Evolutionary conservation across 108 stramenopile species (phyloP), one percentile per base, ranked within the genome.

Genomic region (Stephanodiscus triporus): DNA sequence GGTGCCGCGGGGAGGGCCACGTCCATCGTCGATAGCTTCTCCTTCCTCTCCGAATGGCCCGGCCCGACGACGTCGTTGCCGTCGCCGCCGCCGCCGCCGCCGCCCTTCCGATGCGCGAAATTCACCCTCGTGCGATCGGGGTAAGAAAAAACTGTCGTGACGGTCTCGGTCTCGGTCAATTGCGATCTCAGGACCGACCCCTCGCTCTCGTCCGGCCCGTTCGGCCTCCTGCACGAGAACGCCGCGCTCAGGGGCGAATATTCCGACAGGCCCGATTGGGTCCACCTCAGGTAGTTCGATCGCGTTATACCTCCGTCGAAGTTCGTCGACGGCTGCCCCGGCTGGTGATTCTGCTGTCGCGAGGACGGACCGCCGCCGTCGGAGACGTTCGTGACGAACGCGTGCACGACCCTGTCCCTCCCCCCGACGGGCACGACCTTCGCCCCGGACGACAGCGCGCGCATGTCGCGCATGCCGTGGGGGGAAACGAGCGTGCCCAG

Each of bases 21-120:
- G 69, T 95, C 94, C 67, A 91, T 78, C 10, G 70, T 81, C 22
- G 63, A 55, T 13, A 89, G 53, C 48, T 86, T 89, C 56, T 89
- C 88, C 82, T 95, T 95, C 54, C 83, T 83, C 65, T 95, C 94
- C 86, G 89, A 86, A 37, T 84, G 80, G 23, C 93, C 92, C 32
- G 38, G 72, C 0, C 72, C 70, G 54, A 77, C n/a, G 32, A 1
- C 27, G n/a, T n/a, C n/a, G n/a, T n/a, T n/a, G n/a, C n/a, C n/a
- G n/a, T n/a, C n/a, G n/a, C n/a, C n/a, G n/a, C 20, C 23, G 49
- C 70, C 29, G 49, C 47, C 59, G 51, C 36, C 45, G 76, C 24
- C 56, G 82, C 26, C 19, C 68, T 23, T 26, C 24, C 62, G 64
- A 73, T 89, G 81, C n/a, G 83, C 79, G 79, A 87, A 89, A 26